Evolutionary conservation across 1,139 yeast genomes (phyloP).

Genomic region (Debaryomyces subglobosus): DNA sequence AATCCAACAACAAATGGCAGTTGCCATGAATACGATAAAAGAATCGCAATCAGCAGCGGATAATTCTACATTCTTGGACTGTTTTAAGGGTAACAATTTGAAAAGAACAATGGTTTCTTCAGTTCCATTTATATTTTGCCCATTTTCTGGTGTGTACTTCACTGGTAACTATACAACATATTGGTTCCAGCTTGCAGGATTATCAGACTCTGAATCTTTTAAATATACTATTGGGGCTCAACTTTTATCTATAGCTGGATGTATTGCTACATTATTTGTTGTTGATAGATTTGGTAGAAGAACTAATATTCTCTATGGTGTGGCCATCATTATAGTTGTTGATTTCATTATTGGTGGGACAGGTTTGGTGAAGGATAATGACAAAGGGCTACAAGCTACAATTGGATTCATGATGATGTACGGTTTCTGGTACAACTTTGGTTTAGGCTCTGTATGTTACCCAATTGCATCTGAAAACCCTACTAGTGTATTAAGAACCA

Average conservation of each 20-base stretch:
- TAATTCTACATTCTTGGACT: constrained; percentile 36
- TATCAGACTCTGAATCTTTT: constrained; percentile 26
- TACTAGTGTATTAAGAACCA: constrained; percentile 7
- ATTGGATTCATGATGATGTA: constrained; percentile 10
- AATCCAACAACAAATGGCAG: constrained; percentile 22
- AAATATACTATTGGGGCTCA: constrained; percentile 20
- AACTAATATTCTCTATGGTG: constrained; percentile 27
- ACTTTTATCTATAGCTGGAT: constrained; percentile 24
- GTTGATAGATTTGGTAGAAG: constrained; percentile 22
- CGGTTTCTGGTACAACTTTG: constrained; percentile 8
- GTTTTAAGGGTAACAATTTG: constrained; percentile 44
- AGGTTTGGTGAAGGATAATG: constrained; percentile 1
- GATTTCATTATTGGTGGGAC: constrained; percentile 14
- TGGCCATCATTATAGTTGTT: constrained; percentile 22
- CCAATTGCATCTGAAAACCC: constrained; percentile 8
- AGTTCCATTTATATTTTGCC: constrained; percentile 17
- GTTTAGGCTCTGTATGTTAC: constrained; percentile 8
- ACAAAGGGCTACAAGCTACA: background rate
- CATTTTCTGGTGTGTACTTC: constrained; percentile 8
- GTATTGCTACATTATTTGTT: constrained; percentile 24
- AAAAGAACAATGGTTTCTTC: constrained; percentile 51
- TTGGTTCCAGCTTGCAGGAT: constrained; percentile 36
- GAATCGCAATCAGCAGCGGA: constrained; percentile 24
- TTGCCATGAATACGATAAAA: constrained; percentile 30
- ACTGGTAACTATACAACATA: constrained; percentile 23